Evolutionary conservation across 1,284 basidiomycete genomes (phyloP).

Genomic region (Microbotryum silenes-acaulis): DNA sequence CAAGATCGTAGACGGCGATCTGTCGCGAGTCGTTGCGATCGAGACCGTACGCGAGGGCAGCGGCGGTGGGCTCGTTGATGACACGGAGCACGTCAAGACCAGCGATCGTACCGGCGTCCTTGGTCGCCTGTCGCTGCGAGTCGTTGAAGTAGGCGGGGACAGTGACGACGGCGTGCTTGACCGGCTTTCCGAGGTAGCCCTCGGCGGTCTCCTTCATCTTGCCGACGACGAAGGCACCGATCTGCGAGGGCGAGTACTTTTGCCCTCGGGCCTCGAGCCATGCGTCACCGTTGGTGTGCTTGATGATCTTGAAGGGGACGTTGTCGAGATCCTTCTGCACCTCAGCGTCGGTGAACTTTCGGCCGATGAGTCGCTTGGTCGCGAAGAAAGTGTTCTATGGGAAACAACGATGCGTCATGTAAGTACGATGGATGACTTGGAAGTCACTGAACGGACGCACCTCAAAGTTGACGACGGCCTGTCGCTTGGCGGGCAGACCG

Average conservation of each 20-base stretch:
- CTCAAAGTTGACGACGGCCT: constrained; percentile 89
- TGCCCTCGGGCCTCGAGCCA: constrained; percentile 64
- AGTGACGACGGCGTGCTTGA: constrained; percentile 86
- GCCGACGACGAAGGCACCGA: constrained; percentile 71
- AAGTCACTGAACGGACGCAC: neutral
- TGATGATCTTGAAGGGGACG: constrained; percentile 55
- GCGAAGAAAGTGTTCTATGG: constrained; percentile 77
- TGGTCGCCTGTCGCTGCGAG: constrained; percentile 95
- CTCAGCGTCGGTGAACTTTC: constrained; percentile 86
- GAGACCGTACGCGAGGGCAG: constrained; percentile 92
- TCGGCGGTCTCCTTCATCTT: constrained; percentile 97
- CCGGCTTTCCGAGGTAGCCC: constrained; percentile 80
- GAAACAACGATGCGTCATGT: too few species aligned
- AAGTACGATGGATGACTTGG: neutral
- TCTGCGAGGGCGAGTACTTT: constrained; percentile 54
- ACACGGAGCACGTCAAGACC: constrained; percentile 95
- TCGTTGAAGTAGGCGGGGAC: constrained; percentile 99
- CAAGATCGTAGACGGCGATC: constrained; percentile 94
- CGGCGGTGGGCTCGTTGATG: constrained; percentile 98
- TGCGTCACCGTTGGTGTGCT: constrained; percentile 54
- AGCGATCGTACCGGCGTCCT: constrained; percentile 93
- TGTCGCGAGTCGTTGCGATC: constrained; percentile 73
- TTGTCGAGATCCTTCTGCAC: constrained; percentile 78
- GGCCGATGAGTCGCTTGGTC: constrained; percentile 94
- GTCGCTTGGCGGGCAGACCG: constrained; percentile 93